A percentile compares a stretch with the other conserved stretches of the same genome.
Conservation (phyloP, 768 basidiomycete genomes). For the Tephrocybe sp. region DNA sequence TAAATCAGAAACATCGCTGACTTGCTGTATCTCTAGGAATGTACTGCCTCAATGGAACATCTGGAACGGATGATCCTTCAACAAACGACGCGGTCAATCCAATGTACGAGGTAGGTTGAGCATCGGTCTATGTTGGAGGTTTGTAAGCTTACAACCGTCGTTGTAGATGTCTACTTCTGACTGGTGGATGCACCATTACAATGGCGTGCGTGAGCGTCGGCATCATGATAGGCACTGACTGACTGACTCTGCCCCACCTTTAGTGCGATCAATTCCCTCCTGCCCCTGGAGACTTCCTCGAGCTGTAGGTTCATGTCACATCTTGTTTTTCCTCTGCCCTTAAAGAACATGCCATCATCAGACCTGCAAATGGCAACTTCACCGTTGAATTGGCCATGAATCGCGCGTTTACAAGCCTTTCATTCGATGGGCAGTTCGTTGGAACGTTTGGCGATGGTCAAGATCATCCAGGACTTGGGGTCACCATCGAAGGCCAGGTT, state of each 20-base stretch:
- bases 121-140: background rate
- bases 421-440: conserved; percentile 35
- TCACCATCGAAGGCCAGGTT: conserved; percentile 28
- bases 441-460: conserved; percentile 45
- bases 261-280: conserved; percentile 47
- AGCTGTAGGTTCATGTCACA: conserved; percentile 31
- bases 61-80: conserved; percentile 34
- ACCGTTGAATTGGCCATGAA: conserved; percentile 50
- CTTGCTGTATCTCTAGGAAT: conserved; percentile 33
- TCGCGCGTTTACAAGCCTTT: conserved; percentile 45
- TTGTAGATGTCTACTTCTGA: conserved; percentile 21
- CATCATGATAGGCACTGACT: background rate
- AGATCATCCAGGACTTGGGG: conserved; percentile 33
- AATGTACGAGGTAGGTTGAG: conserved; percentile 39
- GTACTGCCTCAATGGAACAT: conserved; percentile 44
- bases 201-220: conserved; percentile 26
- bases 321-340: background rate
- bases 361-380: conserved; percentile 50
- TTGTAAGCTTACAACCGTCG: background rate
- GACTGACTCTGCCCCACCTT: background rate
- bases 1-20: background rate
- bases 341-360: no score
- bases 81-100: conserved; percentile 41
- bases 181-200: conserved; percentile 33
- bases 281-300: conserved; percentile 38